Percentiles rank a stretch among this genome's conserved stretches.
phyloP scores from a whole-genome alignment of 2,329 filamentous ascomycete genomes.

The Stagonosporopsis rhizophila region DNA sequence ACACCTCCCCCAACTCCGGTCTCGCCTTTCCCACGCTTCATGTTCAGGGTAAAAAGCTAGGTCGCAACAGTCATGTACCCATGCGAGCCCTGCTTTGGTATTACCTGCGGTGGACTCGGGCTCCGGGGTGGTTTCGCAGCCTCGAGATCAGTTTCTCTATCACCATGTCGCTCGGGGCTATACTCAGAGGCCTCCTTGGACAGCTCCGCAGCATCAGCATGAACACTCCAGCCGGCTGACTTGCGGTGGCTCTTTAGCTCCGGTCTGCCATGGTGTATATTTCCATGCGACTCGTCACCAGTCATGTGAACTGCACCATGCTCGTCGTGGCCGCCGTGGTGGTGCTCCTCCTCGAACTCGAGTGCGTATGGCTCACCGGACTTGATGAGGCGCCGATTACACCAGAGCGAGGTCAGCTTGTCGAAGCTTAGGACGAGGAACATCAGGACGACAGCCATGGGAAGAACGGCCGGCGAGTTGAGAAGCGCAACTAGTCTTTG shows the following conservation, averaged over 20 bases:
- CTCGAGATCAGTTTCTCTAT: neutral
- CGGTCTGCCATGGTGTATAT: constrained; percentile 11
- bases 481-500: constrained; percentile 36
- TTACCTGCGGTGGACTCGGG: neutral
- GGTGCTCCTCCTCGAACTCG: constrained; percentile 39
- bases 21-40: neutral
- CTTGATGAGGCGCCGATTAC: constrained; percentile 40
- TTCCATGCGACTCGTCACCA: constrained; percentile 7
- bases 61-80: constrained; percentile 10
- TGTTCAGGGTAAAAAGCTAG: neutral
- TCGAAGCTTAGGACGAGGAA: constrained; percentile 43
- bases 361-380: constrained; percentile 42
- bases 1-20: neutral
- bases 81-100: neutral
- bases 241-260: constrained; percentile 28
- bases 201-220: constrained; percentile 21
- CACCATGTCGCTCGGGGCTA: neutral
- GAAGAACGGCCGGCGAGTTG: constrained; percentile 43
- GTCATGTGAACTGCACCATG: constrained; percentile 24
- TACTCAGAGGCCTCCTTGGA: constrained; percentile 4
- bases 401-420: constrained; percentile 39
- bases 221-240: constrained; percentile 31
- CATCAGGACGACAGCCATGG: constrained; percentile 45
- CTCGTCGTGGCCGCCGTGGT: constrained; percentile 26
- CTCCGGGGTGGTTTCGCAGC: neutral